These are phyloP conservation scores for Cucumis melo DNA, from an alignment of 306 rosid genomes.

Conservation along the genomic window DNA sequence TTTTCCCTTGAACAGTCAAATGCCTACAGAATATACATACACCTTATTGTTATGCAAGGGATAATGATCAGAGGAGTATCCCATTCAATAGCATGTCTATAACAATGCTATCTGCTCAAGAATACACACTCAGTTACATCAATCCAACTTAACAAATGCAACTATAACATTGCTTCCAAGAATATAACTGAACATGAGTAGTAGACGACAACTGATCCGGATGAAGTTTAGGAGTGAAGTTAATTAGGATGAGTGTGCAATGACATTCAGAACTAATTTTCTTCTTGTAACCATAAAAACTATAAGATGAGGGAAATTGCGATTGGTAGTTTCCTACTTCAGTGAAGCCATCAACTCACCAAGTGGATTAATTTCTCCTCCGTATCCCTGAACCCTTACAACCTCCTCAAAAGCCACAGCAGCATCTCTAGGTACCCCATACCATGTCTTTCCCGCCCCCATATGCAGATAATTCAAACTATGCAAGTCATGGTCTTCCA, in stretches of 20 bases:
- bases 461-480: slow-evolving; percentile 83
- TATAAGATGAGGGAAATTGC: slow-evolving; percentile 14
- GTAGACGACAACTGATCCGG: background rate
- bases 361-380: slow-evolving; percentile 89
- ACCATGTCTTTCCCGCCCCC: slow-evolving; percentile 98
- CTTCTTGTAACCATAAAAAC: background rate
- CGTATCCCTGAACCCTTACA: slow-evolving; percentile 84
- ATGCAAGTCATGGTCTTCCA: slow-evolving; percentile 95
- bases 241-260: background rate
- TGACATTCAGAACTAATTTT: background rate
- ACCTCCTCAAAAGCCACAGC: slow-evolving; percentile 96
- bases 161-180: background rate
- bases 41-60: background rate
- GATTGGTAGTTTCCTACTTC: background rate
- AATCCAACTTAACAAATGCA: background rate
- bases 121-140: background rate
- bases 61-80: background rate
- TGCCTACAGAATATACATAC: background rate
- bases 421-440: slow-evolving; percentile 87
- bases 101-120: background rate
- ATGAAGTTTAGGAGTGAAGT: background rate
- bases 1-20: background rate
- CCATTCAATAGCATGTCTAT: background rate
- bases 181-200: background rate
- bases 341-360: slow-evolving; percentile 43